These are phyloP conservation scores for Pestalotiopsis sp. DNA, from an alignment of 2,329 filamentous ascomycete species.

Conservation along the genomic window DNA sequence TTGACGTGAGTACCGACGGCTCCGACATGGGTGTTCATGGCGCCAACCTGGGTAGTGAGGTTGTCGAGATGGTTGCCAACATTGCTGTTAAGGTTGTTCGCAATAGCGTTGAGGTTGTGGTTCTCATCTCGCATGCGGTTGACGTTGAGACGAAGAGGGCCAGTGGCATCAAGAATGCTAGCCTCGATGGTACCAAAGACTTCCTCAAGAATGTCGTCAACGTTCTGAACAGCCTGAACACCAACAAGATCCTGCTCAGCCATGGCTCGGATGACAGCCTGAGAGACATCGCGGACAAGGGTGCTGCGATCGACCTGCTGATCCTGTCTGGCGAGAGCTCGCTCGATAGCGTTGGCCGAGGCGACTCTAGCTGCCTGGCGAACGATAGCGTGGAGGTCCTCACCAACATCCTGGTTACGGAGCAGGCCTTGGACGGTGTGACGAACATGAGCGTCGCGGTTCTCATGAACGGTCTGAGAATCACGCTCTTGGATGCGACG, in stretches of 20 bases:
- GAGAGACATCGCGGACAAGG: slow-evolving; percentile 4
- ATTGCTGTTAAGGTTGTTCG: too few species aligned
- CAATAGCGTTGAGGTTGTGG: too few species aligned
- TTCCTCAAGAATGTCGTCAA: too few species aligned
- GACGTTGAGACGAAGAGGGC: slow-evolving; percentile 18
- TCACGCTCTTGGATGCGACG: slow-evolving; percentile 40
- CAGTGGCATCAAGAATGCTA: slow-evolving; percentile 20
- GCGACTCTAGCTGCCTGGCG: slow-evolving; percentile 25
- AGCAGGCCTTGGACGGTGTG: slow-evolving; percentile 27
- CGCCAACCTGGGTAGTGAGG: slow-evolving; percentile 23
- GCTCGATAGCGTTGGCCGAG: slow-evolving; percentile 30
- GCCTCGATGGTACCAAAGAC: slow-evolving; percentile 14
- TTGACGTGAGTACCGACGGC: slow-evolving; percentile 25
- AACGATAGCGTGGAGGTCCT: slow-evolving; percentile 27
- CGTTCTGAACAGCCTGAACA: slow-evolving; percentile 17
- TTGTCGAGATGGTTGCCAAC: slow-evolving; percentile 10
- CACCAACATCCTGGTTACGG: slow-evolving; percentile 26
- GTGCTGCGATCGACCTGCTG: too few species aligned
- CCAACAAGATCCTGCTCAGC: slow-evolving; percentile 31
- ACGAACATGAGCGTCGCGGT: slow-evolving; percentile 22
- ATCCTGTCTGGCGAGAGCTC: slow-evolving; percentile 37
- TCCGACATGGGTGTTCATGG: slow-evolving; percentile 26
- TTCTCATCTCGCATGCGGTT: not conserved
- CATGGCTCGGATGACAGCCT: slow-evolving; percentile 40
- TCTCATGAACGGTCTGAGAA: slow-evolving; percentile 22